These are phyloP conservation scores for Solanum hybrid DNA, from an alignment of 305 asterid genomes.

Conservation along the genomic window DNA sequence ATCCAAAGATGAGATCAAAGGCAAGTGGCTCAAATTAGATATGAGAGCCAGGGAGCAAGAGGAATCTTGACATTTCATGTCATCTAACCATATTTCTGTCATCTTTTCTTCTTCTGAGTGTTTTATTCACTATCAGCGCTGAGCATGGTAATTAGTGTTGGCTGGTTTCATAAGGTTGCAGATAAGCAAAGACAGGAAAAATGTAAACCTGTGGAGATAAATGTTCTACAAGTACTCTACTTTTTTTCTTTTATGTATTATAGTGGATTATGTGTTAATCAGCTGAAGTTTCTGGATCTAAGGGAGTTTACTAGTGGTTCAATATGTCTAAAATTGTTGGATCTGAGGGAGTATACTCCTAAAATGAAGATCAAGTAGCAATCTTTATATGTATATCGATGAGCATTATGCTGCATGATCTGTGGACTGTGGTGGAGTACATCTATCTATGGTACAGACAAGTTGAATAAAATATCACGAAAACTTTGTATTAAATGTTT, in stretches of 20 bases:
- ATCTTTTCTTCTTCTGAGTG: background rate
- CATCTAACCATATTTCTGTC: background rate
- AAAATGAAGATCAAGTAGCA: background rate
- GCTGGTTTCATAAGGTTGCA: background rate
- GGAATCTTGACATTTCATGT: background rate
- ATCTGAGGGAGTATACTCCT: background rate
- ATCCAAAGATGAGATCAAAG: background rate
- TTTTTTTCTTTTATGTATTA: background rate
- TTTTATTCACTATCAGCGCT: background rate
- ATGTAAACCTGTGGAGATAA: background rate
- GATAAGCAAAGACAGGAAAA: background rate
- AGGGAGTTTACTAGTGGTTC: background rate
- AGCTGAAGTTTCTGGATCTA: background rate
- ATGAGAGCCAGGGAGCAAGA: background rate
- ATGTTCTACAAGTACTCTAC: background rate
- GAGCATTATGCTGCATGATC: background rate
- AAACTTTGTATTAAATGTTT: background rate
- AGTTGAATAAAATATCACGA: background rate
- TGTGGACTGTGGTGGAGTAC: background rate
- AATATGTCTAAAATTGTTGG: background rate
- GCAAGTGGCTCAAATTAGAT: background rate
- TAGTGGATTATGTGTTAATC: background rate
- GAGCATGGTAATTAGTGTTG: background rate
- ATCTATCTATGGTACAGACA: background rate
- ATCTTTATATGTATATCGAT: background rate